Base-by-base conservation (phyloP, 495 filamentous ascomycete genomes). In the Trichoderma virens region DNA sequence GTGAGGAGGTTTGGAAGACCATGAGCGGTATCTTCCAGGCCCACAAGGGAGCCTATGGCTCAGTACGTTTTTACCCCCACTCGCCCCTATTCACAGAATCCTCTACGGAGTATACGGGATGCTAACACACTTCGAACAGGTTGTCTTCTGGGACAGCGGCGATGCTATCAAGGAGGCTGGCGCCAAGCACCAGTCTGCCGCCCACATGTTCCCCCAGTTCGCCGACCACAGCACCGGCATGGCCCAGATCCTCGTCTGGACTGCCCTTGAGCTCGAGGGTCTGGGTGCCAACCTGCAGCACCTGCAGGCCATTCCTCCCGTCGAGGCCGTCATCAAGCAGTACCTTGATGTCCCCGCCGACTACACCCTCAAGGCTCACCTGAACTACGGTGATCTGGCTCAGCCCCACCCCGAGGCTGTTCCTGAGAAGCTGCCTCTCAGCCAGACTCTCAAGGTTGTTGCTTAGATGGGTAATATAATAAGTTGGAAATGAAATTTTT, bases 221-320 rank as follows among this genome's bases (percentile, higher is more conserved):
- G 78, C 79, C 18, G 76, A 83, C 18, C 81, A 84, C 62, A 73
- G 76, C 60, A 81, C 79, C 68, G 82, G 80, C 65, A 84, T 84
- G 80, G 78, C 82, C 64, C 82, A 85, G 70, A 43, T 63, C 25
- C 61, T 63, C 18, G 77, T 83, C 60, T 85, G 82, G 82, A 78
- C 79, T 11, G 82, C 73, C 23, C 76, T 85, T 39, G 78, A 80
- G 51, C 65, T 74, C 9, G 77, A 82, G 31, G 82, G 82, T 20
- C 76, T 85, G 64, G 82, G 81, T 45, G 77, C 74, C 41, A 84
- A 83, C 69, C 72, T 85, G 59, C 82, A 85, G 73, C 82, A 85
- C 71, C 27, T 63, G 39, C 39, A 47, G 14, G 83, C 83, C 66
- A 83, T 82, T 67, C 79, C 79, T 1, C 69, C 82, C 5, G 78